phyloP scores from a whole-genome alignment of 176 grass and related monocot genomes.

The Hordeum vulgare region DNA sequence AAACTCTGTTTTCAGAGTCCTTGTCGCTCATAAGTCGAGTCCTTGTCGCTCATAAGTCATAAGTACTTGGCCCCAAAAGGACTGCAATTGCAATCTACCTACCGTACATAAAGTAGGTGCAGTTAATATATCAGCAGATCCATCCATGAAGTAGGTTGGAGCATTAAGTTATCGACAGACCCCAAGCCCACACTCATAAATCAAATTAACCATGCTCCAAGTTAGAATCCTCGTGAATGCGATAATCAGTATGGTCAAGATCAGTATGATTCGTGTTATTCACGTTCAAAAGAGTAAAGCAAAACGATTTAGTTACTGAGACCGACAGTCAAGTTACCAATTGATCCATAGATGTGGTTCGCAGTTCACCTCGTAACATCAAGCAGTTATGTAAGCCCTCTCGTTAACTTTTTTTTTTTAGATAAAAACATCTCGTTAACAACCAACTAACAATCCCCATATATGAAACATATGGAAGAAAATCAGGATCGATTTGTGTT shows the following conservation, averaged over 20 bases:
- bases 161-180: not conserved
- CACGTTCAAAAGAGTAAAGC: not conserved
- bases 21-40: not conserved
- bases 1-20: not conserved
- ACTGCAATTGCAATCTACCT: not conserved
- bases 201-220: not conserved
- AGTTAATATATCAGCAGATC: not conserved
- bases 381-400: not conserved
- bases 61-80: not conserved
- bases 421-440: not conserved
- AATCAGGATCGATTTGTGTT: not conserved
- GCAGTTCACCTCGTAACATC: not conserved
- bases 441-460: not conserved
- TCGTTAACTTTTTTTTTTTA: too few relatives aligned
- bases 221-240: not conserved
- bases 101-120: not conserved
- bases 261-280: not conserved
- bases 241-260: not conserved
- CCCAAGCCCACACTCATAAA: not conserved
- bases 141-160: not conserved
- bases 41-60: not conserved
- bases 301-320: not conserved
- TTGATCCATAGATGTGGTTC: constrained; percentile 1
- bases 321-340: not conserved
- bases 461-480: not conserved